Conservation (phyloP, 495 filamentous ascomycete species). For the Beverwykella pulmonaria region DNA sequence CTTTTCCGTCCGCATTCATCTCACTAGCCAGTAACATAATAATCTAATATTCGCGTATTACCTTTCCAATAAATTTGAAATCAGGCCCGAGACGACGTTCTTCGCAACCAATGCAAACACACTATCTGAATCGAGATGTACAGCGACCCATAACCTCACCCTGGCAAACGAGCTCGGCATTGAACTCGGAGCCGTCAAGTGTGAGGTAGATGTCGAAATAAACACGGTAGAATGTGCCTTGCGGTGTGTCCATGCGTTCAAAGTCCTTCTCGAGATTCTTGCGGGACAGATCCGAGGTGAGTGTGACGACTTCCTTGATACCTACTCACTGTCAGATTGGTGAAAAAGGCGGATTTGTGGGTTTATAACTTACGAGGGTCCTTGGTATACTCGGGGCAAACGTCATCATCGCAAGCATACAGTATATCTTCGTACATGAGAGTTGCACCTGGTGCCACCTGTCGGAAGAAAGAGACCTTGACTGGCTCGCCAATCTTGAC, state of each 20-base stretch:
- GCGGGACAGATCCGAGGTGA: conserved; percentile 92
- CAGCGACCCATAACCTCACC: conserved; percentile 98
- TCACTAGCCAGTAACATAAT: neutral
- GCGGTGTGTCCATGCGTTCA: conserved; percentile 98
- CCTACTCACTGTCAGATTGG: conserved; percentile 54
- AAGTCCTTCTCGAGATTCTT: conserved; percentile 99
- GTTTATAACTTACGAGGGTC: conserved; percentile 82
- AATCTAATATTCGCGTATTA: neutral
- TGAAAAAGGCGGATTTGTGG: neutral
- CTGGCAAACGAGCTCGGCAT: conserved; percentile 95
- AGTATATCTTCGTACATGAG: conserved; percentile 99
- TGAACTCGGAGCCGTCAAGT: conserved; percentile 95
- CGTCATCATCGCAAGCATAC: conserved; percentile 97
- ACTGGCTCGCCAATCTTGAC: conserved; percentile 99
- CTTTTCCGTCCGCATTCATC: neutral
- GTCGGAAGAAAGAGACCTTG: conserved; percentile 98
- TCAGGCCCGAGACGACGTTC: neutral
- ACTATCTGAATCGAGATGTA: conserved; percentile 75
- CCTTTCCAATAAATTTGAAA: neutral
- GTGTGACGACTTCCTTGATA: conserved; percentile 98
- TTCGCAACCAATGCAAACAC: neutral
- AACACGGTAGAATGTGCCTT: conserved; percentile 95
- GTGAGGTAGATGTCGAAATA: conserved; percentile 88
- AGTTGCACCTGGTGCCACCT: conserved; percentile 95
- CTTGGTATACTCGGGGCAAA: conserved; percentile 98